A percentile compares a stretch with the other conserved stretches of the same genome.
Evolutionary conservation across 1,284 basidiomycete genomes (phyloP).

Genomic region (Malassezia dermatis): DNA sequence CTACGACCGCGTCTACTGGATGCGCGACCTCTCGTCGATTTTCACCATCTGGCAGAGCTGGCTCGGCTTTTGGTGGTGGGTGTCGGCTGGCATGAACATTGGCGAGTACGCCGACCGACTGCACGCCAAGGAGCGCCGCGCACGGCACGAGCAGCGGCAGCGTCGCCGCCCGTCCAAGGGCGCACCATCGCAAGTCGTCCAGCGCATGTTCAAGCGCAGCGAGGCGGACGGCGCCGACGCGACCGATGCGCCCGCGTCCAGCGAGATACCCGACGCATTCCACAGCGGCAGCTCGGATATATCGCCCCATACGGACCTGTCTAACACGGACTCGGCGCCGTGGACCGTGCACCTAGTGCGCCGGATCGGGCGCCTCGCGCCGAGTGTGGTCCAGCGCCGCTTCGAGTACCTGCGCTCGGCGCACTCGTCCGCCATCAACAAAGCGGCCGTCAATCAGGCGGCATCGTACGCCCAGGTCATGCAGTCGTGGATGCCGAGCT

Average conservation of each 20-base stretch:
- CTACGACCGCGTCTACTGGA: slow-evolving; percentile 46
- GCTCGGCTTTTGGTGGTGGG: slow-evolving; percentile 49
- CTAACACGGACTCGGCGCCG: not conserved
- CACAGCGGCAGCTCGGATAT: not conserved
- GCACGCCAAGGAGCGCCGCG: slow-evolving; percentile 3
- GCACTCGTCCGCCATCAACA: not conserved
- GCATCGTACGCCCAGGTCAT: not conserved
- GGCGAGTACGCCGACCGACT: slow-evolving; percentile 46
- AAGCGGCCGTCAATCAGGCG: slow-evolving; percentile 1
- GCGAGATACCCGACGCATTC: not conserved
- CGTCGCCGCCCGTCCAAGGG: not conserved
- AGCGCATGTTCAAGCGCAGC: not conserved
- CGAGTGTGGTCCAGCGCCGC: not conserved
- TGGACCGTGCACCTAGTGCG: slow-evolving; percentile 2
- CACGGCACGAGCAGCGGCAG: not conserved
- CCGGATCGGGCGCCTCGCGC: not conserved
- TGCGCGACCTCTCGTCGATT: slow-evolving; percentile 40
- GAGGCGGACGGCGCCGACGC: not conserved
- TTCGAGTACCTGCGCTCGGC: slow-evolving; percentile 1
- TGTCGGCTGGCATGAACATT: slow-evolving; percentile 47
- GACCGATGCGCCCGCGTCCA: not conserved
- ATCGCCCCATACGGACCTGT: not conserved
- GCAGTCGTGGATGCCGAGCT: not conserved
- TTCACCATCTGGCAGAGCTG: slow-evolving; percentile 47
- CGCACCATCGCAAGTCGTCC: not conserved